These are phyloP conservation scores for Mucor saturninus DNA, from an alignment of 371 early-diverging fungal genomes.

Conservation along the genomic window DNA sequence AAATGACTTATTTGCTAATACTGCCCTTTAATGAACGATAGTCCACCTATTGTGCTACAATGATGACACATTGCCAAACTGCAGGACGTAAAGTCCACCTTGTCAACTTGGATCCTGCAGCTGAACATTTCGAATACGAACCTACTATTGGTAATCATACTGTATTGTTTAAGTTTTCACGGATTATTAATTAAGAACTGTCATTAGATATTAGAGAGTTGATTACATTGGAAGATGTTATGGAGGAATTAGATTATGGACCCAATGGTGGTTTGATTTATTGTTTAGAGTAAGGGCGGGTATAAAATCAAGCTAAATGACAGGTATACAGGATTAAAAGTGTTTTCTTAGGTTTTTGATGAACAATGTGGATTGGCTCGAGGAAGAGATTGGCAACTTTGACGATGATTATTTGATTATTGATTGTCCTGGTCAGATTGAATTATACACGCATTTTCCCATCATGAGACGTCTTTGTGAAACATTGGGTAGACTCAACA, in stretches of 20 bases:
- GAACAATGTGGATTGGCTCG: slow-evolving; percentile 96
- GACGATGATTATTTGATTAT: slow-evolving; percentile 97
- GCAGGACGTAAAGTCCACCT: slow-evolving; percentile 86
- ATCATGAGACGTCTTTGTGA: slow-evolving; percentile 88
- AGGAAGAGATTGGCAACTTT: slow-evolving; percentile 88
- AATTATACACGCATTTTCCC: slow-evolving; percentile 98
- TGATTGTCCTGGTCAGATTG: slow-evolving; percentile 99
- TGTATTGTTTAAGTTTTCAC: no score
- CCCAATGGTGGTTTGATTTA: slow-evolving; percentile 99
- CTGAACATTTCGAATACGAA: slow-evolving; percentile 91
- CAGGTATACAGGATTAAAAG: neutral
- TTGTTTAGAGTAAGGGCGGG: slow-evolving; percentile 80
- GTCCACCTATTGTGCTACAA: slow-evolving; percentile 96
- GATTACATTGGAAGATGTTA: slow-evolving; percentile 96
- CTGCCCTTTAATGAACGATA: slow-evolving; percentile 23
- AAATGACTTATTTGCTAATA: neutral
- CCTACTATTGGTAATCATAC: slow-evolving; percentile 67
- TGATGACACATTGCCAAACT: slow-evolving; percentile 89
- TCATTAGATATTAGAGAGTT: slow-evolving; percentile 85
- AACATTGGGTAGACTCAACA: slow-evolving; percentile 68
- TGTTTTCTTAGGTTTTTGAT: slow-evolving; percentile 66
- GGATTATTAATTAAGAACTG: no score
- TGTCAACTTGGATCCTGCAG: slow-evolving; percentile 99
- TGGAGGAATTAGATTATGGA: slow-evolving; percentile 97
- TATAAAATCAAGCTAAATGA: neutral